These are phyloP conservation scores for Iberis pinnata DNA, from an alignment of 345 rosid genomes.

Conservation along the genomic window DNA sequence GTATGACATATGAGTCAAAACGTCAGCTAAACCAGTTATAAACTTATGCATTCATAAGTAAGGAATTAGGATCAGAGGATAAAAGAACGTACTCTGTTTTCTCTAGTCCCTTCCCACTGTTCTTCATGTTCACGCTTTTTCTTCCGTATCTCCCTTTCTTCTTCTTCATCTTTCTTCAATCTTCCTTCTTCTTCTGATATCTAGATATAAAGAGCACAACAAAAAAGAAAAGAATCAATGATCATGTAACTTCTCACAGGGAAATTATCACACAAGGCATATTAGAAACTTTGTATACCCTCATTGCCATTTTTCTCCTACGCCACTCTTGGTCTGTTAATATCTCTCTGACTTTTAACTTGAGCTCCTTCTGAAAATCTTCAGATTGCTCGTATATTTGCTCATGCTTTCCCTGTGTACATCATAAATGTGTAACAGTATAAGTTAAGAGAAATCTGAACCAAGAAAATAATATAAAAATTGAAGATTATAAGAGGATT, in stretches of 20 bases:
- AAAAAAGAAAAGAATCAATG: slow-evolving; percentile 5
- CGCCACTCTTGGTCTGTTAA: slow-evolving; percentile 99
- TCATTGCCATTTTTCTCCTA: slow-evolving; percentile 94
- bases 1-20: background rate
- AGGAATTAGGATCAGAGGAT: background rate
- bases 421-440: background rate
- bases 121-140: slow-evolving; percentile 97
- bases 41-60: background rate
- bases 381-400: slow-evolving; percentile 65
- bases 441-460: slow-evolving; percentile 4
- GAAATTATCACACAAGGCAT: slow-evolving; percentile 8
- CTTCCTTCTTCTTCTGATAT: slow-evolving; percentile 99
- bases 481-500: background rate
- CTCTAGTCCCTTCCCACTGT: slow-evolving; percentile 99
- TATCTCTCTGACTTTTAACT: slow-evolving; percentile 77
- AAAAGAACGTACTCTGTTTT: slow-evolving; percentile 57
- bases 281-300: slow-evolving; percentile 46
- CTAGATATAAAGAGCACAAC: slow-evolving; percentile 33
- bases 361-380: slow-evolving; percentile 73
- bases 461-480: background rate
- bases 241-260: background rate
- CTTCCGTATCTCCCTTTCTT: slow-evolving; percentile 92
- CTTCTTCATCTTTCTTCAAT: slow-evolving; percentile 95
- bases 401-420: slow-evolving; percentile 75
- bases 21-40: slow-evolving; percentile 6